A percentile compares a stretch with the other conserved stretches of the same genome.
Conservation (phyloP, 805 yeast species). For the Jamesozyma jinghongensis region DNA sequence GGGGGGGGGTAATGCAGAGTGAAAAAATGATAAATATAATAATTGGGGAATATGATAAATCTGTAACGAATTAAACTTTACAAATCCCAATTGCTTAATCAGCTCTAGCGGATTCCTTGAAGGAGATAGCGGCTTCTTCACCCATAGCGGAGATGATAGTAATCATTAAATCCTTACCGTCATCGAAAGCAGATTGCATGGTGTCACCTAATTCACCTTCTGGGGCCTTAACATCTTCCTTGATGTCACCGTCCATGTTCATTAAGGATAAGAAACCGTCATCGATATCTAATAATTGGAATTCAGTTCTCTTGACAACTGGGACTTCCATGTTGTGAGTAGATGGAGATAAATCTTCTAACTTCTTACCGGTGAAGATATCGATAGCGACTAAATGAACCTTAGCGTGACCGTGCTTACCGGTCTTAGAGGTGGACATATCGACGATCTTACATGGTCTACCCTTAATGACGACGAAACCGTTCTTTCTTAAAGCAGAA, state of each 20-base stretch:
- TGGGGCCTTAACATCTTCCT: constrained; percentile 96
- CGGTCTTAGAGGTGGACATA: constrained; percentile 99
- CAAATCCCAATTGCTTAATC: no score
- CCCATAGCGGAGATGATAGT: constrained; percentile 96
- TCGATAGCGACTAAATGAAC: constrained; percentile 97
- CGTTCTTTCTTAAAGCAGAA: constrained; percentile 99
- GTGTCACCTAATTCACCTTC: constrained; percentile 94
- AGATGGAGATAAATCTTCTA: constrained; percentile 98
- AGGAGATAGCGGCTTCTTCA: constrained; percentile 97
- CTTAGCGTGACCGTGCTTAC: constrained; percentile 99
- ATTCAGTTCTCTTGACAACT: constrained; percentile 88
- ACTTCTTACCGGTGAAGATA: constrained; percentile 96
- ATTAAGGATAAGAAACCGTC: constrained; percentile 93
- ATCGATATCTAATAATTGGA: constrained; percentile 91
- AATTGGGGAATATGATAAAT: no score
- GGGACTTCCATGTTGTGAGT: constrained; percentile 99
- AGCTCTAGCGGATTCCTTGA: constrained; percentile 91
- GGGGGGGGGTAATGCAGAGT: neutral
- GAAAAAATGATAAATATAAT: neutral
- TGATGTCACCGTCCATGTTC: constrained; percentile 95
- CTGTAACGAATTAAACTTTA: no score
- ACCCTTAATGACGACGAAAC: constrained; percentile 94
- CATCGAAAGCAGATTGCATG: constrained; percentile 85
- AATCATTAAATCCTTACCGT: constrained; percentile 92
- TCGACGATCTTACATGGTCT: constrained; percentile 99